Evolutionary conservation across 257 asterid genomes (phyloP).

Genomic region (Nemophila menziesii): DNA sequence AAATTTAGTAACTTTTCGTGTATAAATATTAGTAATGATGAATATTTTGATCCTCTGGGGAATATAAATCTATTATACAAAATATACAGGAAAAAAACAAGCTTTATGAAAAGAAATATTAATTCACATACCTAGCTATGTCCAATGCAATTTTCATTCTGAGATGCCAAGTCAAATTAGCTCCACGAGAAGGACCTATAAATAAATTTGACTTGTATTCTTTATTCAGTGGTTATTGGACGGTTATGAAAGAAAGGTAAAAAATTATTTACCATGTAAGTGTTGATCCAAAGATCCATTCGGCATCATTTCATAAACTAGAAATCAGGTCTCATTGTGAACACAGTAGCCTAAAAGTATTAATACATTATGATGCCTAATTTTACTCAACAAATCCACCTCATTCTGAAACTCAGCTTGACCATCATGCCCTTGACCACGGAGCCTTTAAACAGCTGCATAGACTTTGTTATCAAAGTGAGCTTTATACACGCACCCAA

Average conservation of each 20-base stretch:
- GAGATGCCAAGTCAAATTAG: slow-evolving; percentile 67
- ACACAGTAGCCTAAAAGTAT: slow-evolving; percentile 70
- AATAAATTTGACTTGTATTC: no score
- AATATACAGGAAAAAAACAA: background rate
- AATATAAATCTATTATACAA: slow-evolving; percentile 3
- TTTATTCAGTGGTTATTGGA: no score
- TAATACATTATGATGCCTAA: slow-evolving; percentile 69
- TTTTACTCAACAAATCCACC: slow-evolving; percentile 57
- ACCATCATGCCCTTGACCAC: slow-evolving; percentile 46
- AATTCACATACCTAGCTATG: slow-evolving; percentile 58
- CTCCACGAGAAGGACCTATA: slow-evolving; percentile 62
- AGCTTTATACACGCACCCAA: slow-evolving; percentile 67
- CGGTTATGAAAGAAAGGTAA: no score
- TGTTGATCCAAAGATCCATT: slow-evolving; percentile 64
- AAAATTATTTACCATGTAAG: slow-evolving; percentile 82
- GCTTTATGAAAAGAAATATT: background rate
- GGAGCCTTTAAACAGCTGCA: slow-evolving; percentile 64
- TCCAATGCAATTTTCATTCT: slow-evolving; percentile 92
- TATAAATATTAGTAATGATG: no score
- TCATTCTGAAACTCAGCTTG: slow-evolving; percentile 75
- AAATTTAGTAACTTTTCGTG: no score
- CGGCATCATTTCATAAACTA: slow-evolving; percentile 87
- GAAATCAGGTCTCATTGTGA: slow-evolving; percentile 49
- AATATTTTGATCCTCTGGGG: slow-evolving; percentile 72
- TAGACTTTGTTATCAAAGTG: slow-evolving; percentile 36